Evolutionary conservation across 495 filamentous ascomycete species (phyloP).

Genomic region (Neurospora hispaniola): DNA sequence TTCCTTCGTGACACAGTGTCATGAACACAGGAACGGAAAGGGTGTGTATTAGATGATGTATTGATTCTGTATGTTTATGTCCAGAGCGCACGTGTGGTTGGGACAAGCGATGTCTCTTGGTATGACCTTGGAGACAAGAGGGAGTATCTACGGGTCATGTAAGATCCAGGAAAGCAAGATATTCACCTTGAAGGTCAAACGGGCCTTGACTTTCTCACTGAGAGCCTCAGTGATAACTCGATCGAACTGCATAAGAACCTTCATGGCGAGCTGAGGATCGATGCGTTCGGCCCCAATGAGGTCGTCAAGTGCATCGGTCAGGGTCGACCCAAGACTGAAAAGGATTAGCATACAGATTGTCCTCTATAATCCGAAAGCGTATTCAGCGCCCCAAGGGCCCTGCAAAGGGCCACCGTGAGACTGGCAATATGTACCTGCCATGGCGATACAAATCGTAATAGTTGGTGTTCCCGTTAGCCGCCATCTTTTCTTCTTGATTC

Average conservation of each 20-base stretch:
- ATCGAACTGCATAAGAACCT: constrained; percentile 90
- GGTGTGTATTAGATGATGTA: not conserved
- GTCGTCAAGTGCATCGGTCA: constrained; percentile 95
- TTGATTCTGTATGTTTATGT: not conserved
- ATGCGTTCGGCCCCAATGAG: constrained; percentile 87
- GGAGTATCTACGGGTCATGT: not conserved
- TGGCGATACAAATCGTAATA: constrained; percentile 97
- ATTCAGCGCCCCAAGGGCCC: not conserved
- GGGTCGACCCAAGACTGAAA: constrained; percentile 74
- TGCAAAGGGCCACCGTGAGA: not conserved
- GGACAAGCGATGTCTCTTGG: not conserved
- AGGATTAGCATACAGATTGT: constrained; percentile 6
- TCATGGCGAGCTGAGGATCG: constrained; percentile 97
- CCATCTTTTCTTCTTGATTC: constrained; percentile 17
- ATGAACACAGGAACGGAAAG: not conserved
- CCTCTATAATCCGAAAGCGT: not conserved
- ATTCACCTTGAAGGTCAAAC: constrained; percentile 89
- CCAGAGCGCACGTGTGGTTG: not conserved
- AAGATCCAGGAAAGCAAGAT: not conserved
- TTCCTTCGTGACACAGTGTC: not conserved
- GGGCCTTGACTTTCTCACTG: constrained; percentile 79
- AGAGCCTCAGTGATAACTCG: constrained; percentile 78
- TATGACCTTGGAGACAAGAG: not conserved
- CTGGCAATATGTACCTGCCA: constrained; percentile 62
- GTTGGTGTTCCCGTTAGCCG: constrained; percentile 23